These are phyloP conservation scores for Tieghemiomyces parasiticus DNA, from an alignment of 192 early-diverging fungal species.

Conservation along the genomic window DNA sequence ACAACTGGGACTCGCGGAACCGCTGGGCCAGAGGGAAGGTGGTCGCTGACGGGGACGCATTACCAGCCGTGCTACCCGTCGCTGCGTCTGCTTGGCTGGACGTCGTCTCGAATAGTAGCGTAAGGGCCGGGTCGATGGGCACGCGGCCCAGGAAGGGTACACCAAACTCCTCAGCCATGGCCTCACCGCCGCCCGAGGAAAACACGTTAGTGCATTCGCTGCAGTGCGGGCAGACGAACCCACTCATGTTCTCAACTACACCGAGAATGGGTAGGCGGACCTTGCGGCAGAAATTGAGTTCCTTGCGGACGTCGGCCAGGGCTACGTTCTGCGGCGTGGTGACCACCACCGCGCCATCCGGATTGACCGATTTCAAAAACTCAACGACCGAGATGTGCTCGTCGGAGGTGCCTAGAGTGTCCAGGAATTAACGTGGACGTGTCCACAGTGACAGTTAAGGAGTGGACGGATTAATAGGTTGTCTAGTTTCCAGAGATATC, in stretches of 20 bases:
- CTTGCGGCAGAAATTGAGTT: slow-evolving; percentile 91
- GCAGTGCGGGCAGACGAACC: slow-evolving; percentile 87
- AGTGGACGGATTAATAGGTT: no score
- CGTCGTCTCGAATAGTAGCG: slow-evolving; percentile 36
- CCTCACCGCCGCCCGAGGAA: slow-evolving; percentile 84
- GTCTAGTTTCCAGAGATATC: no score
- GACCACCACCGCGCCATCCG: slow-evolving; percentile 83
- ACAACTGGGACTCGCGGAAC: not conserved
- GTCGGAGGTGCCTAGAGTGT: slow-evolving; percentile 74
- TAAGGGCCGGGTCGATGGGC: slow-evolving; percentile 78
- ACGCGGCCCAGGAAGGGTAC: slow-evolving; percentile 81
- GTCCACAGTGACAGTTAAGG: not conserved
- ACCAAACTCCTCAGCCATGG: slow-evolving; percentile 70
- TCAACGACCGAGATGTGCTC: slow-evolving; percentile 90
- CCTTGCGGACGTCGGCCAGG: slow-evolving; percentile 88
- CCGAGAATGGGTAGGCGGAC: slow-evolving; percentile 81
- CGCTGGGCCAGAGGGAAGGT: not conserved
- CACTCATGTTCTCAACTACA: slow-evolving; percentile 94
- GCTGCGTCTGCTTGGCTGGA: not conserved
- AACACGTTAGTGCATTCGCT: slow-evolving; percentile 75
- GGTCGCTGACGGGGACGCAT: not conserved
- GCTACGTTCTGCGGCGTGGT: slow-evolving; percentile 91
- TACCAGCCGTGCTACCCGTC: not conserved
- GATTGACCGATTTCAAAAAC: slow-evolving; percentile 66
- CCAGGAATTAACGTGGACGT: not conserved